Evolutionary conservation across 106 monocot genomes (phyloP), one percentile per base, ranked within the genome.

Genomic region (Hemerocallis citrina): DNA sequence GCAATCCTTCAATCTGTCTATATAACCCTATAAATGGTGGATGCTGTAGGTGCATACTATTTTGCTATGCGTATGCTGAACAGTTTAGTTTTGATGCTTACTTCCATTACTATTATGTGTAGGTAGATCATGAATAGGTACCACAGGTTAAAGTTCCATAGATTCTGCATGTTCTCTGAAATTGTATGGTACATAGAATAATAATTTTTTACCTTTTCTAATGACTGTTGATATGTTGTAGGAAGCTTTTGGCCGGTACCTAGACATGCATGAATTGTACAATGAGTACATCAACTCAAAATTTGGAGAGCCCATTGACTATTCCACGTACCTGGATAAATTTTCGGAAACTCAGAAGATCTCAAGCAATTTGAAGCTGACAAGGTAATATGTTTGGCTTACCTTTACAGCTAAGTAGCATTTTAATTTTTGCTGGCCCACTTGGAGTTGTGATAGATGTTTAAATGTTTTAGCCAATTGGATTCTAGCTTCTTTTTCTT

Each of bases 221-320:
- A n/a, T n/a, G n/a, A n/a, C n/a, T 17, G 15, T 67, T 31, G 27
- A 55, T 24, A 14, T 22, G 21, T 65, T 22, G 17, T 60, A 93
- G 93, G 93, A 93, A 75, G 81, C 85, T 45, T 93, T 72, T 77
- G 93, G 89, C 34, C 84, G 88, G 36, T 85, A 89, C 57, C 77
- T 93, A 27, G 93, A 93, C 67, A 59, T 93, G 89, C 89, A 93
- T 27, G 93, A 85, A 45, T 68, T 93, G 34, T 89, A 76, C 62
- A 89, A 93, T 59, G 76, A 79, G 59, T 85, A 71, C 59, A 81
- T 93, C 63, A 93, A 93, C 69, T 89, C 85, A 61, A 93, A 89
- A 61, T 93, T 89, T 69, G 88, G 89, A 5, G 62, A 81, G 27
- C 81, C 34, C 20, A 75, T 82, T 34, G 93, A 89, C 34, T 93